Evolutionary conservation across 257 asterid genomes (phyloP).

Genomic region (Nyctanthes arbortristis): DNA sequence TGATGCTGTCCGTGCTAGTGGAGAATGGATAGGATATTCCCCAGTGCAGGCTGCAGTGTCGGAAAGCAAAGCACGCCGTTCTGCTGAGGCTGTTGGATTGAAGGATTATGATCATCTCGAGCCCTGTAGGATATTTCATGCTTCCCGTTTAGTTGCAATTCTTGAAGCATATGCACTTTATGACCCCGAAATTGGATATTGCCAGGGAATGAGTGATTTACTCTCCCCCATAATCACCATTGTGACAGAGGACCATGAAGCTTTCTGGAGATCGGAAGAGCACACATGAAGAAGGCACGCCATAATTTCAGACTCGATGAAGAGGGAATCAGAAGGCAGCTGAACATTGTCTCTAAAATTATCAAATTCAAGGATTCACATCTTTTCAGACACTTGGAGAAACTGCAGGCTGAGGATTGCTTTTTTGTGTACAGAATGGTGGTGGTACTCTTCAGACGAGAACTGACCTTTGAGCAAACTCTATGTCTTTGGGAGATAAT

Average conservation of each 20-base stretch:
- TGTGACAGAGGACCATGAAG: conserved; percentile 81
- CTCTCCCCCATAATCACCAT: conserved; percentile 81
- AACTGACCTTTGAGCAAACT: conserved; percentile 78
- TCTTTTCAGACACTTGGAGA: conserved; percentile 79
- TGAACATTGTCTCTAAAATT: conserved; percentile 71
- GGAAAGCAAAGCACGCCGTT: conserved; percentile 56
- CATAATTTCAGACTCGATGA: conserved; percentile 91
- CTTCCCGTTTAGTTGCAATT: conserved; percentile 79
- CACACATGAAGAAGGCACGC: conserved; percentile 92
- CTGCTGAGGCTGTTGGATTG: conserved; percentile 72
- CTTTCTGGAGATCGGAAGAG: conserved; percentile 96
- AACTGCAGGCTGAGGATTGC: conserved; percentile 93
- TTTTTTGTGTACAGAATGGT: conserved; percentile 94
- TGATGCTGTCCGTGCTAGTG: conserved; percentile 85
- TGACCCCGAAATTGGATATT: conserved; percentile 89
- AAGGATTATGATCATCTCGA: conserved; percentile 80
- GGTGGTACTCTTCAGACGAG: conserved; percentile 88
- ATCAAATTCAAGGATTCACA: conserved; percentile 79
- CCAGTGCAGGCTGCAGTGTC: conserved; percentile 56
- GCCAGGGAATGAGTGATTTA: conserved; percentile 97
- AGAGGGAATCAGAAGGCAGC: conserved; percentile 79
- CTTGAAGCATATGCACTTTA: conserved; percentile 86
- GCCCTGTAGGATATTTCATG: conserved; percentile 71
- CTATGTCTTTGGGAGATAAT: conserved; percentile 91
- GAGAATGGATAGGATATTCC: conserved; percentile 69